Evolutionary conservation across 2,329 filamentous ascomycete genomes (phyloP).

Genomic region (Botryotinia convoluta): DNA sequence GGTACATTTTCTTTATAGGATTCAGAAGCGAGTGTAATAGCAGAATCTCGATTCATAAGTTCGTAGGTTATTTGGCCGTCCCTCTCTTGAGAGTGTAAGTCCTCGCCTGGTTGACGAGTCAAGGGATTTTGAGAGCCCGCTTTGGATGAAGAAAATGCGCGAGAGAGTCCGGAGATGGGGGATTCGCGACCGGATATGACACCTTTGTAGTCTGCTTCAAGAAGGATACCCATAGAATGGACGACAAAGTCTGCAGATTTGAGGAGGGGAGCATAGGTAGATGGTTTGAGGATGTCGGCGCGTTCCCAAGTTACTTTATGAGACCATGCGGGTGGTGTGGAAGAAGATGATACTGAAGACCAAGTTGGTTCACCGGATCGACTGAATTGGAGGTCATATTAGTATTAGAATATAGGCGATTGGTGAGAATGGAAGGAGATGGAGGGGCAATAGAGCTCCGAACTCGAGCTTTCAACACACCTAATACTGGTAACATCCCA

Average conservation of each 20-base stretch:
- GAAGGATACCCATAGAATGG: slow-evolving; percentile 91
- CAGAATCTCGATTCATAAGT: slow-evolving; percentile 91
- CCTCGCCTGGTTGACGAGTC: slow-evolving; percentile 55
- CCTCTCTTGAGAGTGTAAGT: slow-evolving; percentile 62
- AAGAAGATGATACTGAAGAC: slow-evolving; percentile 68
- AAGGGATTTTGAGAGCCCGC: slow-evolving; percentile 68
- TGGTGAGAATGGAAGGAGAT: slow-evolving; percentile 30
- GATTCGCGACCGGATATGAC: slow-evolving; percentile 81
- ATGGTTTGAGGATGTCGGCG: slow-evolving; percentile 64
- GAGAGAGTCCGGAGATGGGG: slow-evolving; percentile 71
- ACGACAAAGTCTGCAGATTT: slow-evolving; percentile 79
- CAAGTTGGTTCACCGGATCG: slow-evolving; percentile 88
- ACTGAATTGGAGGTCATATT: slow-evolving; percentile 46
- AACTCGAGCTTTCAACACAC: slow-evolving; percentile 44
- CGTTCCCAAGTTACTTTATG: slow-evolving; percentile 81
- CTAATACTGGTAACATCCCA: slow-evolving; percentile 94
- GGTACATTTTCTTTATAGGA: slow-evolving; percentile 61
- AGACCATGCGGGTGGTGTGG: slow-evolving; percentile 75
- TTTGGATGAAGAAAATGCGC: slow-evolving; percentile 70
- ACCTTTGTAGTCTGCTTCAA: slow-evolving; percentile 97
- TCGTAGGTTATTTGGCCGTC: slow-evolving; percentile 89
- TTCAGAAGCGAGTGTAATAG: slow-evolving; percentile 78
- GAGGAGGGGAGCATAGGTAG: slow-evolving; percentile 80
- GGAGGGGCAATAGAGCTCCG: not conserved
- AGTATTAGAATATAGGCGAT: not conserved